Base-by-base conservation (phyloP, 306 rosid genomes). In the Pyrus communis region DNA sequence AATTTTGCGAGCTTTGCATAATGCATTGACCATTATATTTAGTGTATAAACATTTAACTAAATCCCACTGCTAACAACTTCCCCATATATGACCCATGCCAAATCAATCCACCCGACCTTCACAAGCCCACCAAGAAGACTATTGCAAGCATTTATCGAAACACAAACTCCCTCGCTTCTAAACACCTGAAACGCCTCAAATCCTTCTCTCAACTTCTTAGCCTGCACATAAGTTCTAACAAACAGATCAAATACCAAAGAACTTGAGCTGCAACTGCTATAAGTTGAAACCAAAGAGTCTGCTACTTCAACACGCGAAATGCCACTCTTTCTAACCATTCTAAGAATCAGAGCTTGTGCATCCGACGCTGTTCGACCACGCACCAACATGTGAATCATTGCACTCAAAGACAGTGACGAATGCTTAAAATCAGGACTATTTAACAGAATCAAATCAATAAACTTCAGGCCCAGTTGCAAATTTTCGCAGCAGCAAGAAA, bases 11-110 rank as follows among this genome's bases (percentile, higher is more conserved):
- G 90, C 97, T 86, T 90, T 93, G 70, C 98, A 90, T 67, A 90
- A 73, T 9, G 97, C 96, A 82, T 95, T 92, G 54, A 92, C 91
- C 98, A 95, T 92, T 30, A 92, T 95, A 78, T 95, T 95, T 23
- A 95, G 82, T 60, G 96, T 89, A 82, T 82, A 95, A 18, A 78
- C 93, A 84, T 95, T 95, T 77, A 92, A 78, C 15, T 55, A 38
- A 35, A 67, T 45, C 46, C 91, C 92, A 38, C 91, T 82, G 51
- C 46, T 67, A 28, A 90, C 78, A 74, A 86, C 82, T 82, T 87
- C 89, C 31, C 80, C 80, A 75, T 86, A 92, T 23, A 90, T 83
- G 7, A 61, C 74, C 97, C 93, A 92, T 4, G 97, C 93, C 83
- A 94, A 84, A 83, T 95, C 93, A 4, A 85, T 83, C 97, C 98